Conservation (phyloP, 148 eudicot genomes). For the Camellia lanceoleosa region DNA sequence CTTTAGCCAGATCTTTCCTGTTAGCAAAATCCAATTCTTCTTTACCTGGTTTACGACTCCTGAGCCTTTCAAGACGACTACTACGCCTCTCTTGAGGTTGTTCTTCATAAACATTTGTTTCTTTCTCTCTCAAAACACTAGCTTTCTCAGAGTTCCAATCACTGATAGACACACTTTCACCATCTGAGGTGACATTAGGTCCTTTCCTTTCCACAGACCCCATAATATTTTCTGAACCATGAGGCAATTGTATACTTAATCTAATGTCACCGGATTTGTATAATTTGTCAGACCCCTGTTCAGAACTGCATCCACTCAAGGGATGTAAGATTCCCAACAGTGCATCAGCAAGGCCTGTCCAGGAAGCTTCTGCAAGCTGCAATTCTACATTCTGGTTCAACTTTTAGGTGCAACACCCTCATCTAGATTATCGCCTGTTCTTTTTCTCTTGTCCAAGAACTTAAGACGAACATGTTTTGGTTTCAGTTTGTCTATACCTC, state of each 20-base stretch:
- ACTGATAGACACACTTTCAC: conserved; percentile 29
- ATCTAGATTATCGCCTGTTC: conserved; percentile 35
- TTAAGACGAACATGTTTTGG: conserved; percentile 82
- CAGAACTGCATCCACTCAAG: conserved; percentile 31
- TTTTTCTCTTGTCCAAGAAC: conserved; percentile 75
- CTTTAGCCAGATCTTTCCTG: conserved; percentile 61
- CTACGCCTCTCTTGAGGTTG: conserved; percentile 90
- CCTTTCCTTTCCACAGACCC: conserved; percentile 27
- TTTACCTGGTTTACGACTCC: conserved; percentile 82
- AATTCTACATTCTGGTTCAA: conserved; percentile 54
- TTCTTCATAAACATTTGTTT: conserved; percentile 49
- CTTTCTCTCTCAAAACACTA: conserved; percentile 34
- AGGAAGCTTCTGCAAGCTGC: conserved; percentile 63
- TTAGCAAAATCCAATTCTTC: conserved; percentile 73
- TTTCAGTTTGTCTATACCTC: conserved; percentile 90
- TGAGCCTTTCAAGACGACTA: conserved; percentile 76
- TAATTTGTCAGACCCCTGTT: conserved; percentile 35
- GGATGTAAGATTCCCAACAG: conserved; percentile 52
- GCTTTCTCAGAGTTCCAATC: conserved; percentile 41
- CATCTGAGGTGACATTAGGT: conserved; percentile 23
- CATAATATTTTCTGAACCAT: conserved; percentile 30
- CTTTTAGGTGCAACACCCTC: conserved; percentile 42
- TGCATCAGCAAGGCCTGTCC: conserved; percentile 63
- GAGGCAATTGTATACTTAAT: conserved; percentile 52
- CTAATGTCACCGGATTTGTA: conserved; percentile 46